Percentiles rank a stretch among this genome's conserved stretches.
Conservation (phyloP, 495 filamentous ascomycete genomes). For the Penicillium bovifimosum region DNA sequence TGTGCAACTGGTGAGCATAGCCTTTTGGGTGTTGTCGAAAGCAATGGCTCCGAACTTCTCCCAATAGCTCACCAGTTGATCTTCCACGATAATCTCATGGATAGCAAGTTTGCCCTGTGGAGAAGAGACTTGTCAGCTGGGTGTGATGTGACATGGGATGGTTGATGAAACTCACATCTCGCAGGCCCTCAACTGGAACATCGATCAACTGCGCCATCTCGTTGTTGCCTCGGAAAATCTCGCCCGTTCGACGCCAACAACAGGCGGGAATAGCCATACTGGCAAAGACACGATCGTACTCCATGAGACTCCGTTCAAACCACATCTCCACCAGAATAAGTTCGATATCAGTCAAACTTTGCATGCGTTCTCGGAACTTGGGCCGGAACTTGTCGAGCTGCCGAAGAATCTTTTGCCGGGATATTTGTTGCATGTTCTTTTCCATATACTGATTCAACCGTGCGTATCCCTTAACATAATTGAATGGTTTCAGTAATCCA, state of each 20-base stretch:
- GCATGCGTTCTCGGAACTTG: constrained; percentile 92
- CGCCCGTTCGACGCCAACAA: constrained; percentile 93
- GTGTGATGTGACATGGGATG: background rate
- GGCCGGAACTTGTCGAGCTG: constrained; percentile 90
- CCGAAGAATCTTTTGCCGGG: constrained; percentile 80
- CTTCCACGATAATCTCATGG: constrained; percentile 92
- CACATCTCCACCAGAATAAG: constrained; percentile 95
- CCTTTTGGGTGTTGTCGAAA: constrained; percentile 93
- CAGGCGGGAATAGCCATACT: constrained; percentile 98
- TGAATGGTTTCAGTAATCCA: constrained; percentile 90
- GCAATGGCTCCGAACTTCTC: constrained; percentile 99
- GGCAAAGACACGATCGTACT: constrained; percentile 96
- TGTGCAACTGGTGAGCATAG: constrained; percentile 89
- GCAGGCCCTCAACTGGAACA: constrained; percentile 81
- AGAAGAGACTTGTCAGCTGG: background rate
- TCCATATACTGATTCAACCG: constrained; percentile 87
- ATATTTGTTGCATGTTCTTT: constrained; percentile 67
- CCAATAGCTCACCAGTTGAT: constrained; percentile 95
- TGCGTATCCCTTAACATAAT: constrained; percentile 94
- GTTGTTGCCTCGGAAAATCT: constrained; percentile 96
- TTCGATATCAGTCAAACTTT: constrained; percentile 83
- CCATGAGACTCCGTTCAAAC: constrained; percentile 92
- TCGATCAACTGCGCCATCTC: constrained; percentile 98
- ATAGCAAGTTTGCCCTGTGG: constrained; percentile 83
- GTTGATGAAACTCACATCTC: constrained; percentile 65